Base-by-base conservation (phyloP, 1,284 basidiomycete species). In the Filobasidium uniguttulatum region DNA sequence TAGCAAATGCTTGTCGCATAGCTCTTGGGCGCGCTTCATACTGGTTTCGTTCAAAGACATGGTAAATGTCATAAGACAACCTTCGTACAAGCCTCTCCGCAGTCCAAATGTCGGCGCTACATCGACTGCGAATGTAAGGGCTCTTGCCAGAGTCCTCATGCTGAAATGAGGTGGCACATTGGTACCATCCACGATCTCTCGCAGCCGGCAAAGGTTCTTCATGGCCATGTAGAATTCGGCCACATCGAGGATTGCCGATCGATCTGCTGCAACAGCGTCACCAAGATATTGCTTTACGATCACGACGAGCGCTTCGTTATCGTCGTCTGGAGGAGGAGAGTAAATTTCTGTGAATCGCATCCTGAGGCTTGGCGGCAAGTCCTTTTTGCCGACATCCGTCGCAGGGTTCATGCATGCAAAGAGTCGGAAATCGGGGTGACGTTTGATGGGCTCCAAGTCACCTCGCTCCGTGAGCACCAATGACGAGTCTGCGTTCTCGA, bases 371-470 rank as follows among this genome's bases (percentile, higher is more conserved):
- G 85, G 81, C 9, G 89, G 87, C 1, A 99, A 79, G 60, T 97
- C 93, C 62, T 90, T 93, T 74, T 98, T 99, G 48, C 94, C 94
- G 19, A 97, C 87, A 58, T 99, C 94, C 2, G 93, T 98, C 0
- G 94, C 94, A 2, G 94, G 94, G 63, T 99, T 99, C 94, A 99
- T 99, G 66, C 94, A 99, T 1, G 90, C 91, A 62, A 98, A 98
- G 7, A 98, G 73, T 23, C 93, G 83, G 71, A 99, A 99, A 60
- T 94, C 83, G 17, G 88, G 81, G 65, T 98, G 94, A 1, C 94
- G 82, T 29, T 82, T 81, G 23, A 98, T 77, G 1, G 87, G 85
- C 61, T 91, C 87, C 50, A 97, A 70, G 26, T 90, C 85, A 1
- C 93, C 94, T 63, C 90, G 82, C 64, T 98, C 94, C 0, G 89